phyloP scores from a whole-genome alignment of 2,329 filamentous ascomycete species.

The Cladophialophora chaetospira region DNA sequence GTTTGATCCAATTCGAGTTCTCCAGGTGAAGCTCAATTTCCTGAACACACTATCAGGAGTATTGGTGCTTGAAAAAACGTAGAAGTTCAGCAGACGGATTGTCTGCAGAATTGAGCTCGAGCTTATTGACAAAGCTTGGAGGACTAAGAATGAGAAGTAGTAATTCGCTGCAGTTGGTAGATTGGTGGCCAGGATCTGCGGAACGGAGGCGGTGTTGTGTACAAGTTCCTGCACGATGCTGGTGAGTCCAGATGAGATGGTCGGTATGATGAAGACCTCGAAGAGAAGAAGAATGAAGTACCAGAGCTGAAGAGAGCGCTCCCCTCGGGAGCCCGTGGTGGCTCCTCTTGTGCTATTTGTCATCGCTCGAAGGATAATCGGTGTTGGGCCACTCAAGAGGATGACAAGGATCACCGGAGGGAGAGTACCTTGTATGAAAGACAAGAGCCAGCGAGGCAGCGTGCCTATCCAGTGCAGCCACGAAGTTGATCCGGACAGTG shows the following conservation, averaged over 20 bases:
- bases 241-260: slow-evolving; percentile 34
- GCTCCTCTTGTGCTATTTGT: slow-evolving; percentile 21
- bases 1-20: slow-evolving; percentile 23
- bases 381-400: slow-evolving; percentile 29
- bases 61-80: slow-evolving; percentile 15
- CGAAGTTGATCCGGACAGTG: slow-evolving; percentile 24
- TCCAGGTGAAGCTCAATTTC: slow-evolving; percentile 24
- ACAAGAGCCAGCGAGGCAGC: slow-evolving; percentile 22
- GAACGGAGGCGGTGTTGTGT: slow-evolving; percentile 27
- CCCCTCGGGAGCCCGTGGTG: slow-evolving; percentile 28
- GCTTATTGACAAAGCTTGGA: slow-evolving; percentile 29
- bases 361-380: slow-evolving; percentile 27
- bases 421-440: slow-evolving; percentile 33
- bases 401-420: slow-evolving; percentile 33
- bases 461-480: slow-evolving; percentile 29
- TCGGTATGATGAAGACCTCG: slow-evolving; percentile 34
- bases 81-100: slow-evolving; percentile 22
- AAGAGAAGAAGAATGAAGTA: slow-evolving; percentile 34
- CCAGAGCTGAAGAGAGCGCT: slow-evolving; percentile 34
- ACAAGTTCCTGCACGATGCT: slow-evolving; percentile 34
- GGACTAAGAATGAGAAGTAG: slow-evolving; percentile 35
- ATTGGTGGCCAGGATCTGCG: slow-evolving; percentile 32
- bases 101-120: slow-evolving; percentile 24
- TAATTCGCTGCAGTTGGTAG: slow-evolving; percentile 35
- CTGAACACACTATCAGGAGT: slow-evolving; percentile 17